Evolutionary conservation across 2,329 filamentous ascomycete species (phyloP).

Genomic region (Fusarium pseudocircinatum): DNA sequence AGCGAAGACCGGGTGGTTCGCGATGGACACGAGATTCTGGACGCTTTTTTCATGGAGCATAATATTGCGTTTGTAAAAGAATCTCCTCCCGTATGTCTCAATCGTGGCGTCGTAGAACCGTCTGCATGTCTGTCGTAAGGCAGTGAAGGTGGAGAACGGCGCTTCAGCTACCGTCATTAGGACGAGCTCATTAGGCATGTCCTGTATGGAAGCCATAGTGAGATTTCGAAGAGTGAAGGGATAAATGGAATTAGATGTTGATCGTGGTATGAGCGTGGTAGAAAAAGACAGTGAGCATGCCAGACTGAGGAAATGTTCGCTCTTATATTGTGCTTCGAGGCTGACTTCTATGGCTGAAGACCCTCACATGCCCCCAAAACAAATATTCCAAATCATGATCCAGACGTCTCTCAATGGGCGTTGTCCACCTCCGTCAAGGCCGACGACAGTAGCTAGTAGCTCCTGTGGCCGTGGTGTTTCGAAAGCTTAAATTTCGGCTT

Average conservation of each 20-base stretch:
- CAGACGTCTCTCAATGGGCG: too few species aligned
- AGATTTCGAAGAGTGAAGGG: background rate
- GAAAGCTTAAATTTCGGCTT: background rate
- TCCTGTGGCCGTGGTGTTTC: too few species aligned
- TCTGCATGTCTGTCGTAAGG: background rate
- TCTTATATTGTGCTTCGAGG: background rate
- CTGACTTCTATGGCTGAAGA: fast-evolving
- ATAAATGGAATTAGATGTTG: background rate
- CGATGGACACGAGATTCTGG: background rate
- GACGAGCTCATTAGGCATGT: background rate
- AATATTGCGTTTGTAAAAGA: background rate
- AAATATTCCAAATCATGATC: background rate
- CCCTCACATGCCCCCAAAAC: fast-evolving
- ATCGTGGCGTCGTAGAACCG: background rate
- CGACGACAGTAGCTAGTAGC: too few species aligned
- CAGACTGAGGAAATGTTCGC: background rate
- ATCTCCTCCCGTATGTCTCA: background rate
- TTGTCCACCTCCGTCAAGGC: fast-evolving
- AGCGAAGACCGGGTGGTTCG: background rate
- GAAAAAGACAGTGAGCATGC: background rate
- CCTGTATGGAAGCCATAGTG: background rate
- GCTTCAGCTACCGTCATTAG: background rate
- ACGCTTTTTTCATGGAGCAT: background rate
- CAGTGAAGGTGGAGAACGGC: background rate
- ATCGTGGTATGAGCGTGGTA: background rate